Percentiles rank a stretch among this genome's conserved stretches.
Conservation (phyloP, 129 eudicot species). For the Centella asiatica region DNA sequence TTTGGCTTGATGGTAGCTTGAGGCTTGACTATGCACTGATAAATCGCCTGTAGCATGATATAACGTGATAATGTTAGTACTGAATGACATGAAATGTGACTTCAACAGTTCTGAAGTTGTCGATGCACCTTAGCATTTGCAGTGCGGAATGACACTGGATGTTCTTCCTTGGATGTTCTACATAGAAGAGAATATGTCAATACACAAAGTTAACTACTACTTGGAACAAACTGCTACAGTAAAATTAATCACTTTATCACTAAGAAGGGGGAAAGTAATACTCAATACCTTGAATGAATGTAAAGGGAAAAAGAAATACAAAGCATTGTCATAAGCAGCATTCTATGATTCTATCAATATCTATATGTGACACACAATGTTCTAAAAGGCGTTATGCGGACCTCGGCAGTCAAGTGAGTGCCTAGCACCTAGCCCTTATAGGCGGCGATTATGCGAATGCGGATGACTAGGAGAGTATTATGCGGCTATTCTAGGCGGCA, state of each 20-base stretch:
- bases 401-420: too few species aligned
- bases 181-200: constrained; percentile 11
- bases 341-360: too few species aligned
- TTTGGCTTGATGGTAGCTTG: constrained; percentile 63
- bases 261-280: too few species aligned
- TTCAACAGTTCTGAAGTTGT: not conserved
- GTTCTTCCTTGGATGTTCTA: constrained; percentile 79
- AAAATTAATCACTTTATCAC: not conserved
- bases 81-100: not conserved
- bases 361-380: too few species aligned
- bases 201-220: constrained; percentile 6
- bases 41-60: constrained; percentile 59
- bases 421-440: too few species aligned
- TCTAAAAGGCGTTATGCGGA: too few species aligned
- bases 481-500: too few species aligned
- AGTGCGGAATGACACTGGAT: constrained; percentile 72
- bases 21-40: constrained; percentile 90
- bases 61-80: not conserved
- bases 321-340: too few species aligned
- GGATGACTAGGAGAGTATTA: too few species aligned
- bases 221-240: not conserved
- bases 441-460: too few species aligned
- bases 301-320: too few species aligned
- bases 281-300: too few species aligned
- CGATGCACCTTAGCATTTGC: constrained; percentile 64